Percentiles rank a stretch among this genome's conserved stretches.
Evolutionary conservation across 2,329 filamentous ascomycete genomes (phyloP).

Genomic region (Chrysoporthe puriensis): DNA sequence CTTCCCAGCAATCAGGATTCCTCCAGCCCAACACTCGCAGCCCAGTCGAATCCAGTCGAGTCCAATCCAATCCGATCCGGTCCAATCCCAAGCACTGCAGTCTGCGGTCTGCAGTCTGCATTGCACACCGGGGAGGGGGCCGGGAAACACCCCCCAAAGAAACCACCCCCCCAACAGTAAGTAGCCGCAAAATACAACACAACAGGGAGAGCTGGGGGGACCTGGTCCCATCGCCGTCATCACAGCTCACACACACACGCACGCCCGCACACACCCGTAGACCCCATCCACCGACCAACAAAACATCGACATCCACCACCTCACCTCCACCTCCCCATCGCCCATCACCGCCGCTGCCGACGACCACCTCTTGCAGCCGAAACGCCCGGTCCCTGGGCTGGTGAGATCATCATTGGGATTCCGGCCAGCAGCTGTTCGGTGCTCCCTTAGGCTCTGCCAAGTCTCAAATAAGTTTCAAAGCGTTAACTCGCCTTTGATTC

Average conservation of each 20-base stretch:
- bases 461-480: slow-evolving; percentile 25
- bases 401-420: slow-evolving; percentile 14
- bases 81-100: not conserved
- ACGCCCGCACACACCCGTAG: not conserved
- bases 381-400: slow-evolving; percentile 19
- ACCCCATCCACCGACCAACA: slow-evolving; percentile 14
- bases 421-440: slow-evolving; percentile 20
- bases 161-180: not conserved
- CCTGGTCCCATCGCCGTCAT: slow-evolving; percentile 8
- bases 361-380: slow-evolving; percentile 15
- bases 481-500: slow-evolving; percentile 29
- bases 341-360: slow-evolving; percentile 21
- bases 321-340: slow-evolving; percentile 16
- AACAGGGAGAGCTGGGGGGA: slow-evolving; percentile 5
- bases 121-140: not conserved
- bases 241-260: not conserved
- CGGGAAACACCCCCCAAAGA: not conserved
- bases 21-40: not conserved
- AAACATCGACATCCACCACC: slow-evolving; percentile 13
- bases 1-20: not conserved
- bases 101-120: not conserved
- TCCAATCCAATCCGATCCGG: not conserved
- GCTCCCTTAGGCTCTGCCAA: slow-evolving; percentile 19
- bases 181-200: slow-evolving; percentile 8
- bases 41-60: slow-evolving; percentile 2